A percentile compares a stretch with the other conserved stretches of the same genome.
Conservation (phyloP, 2,329 filamentous ascomycete species). For the Colletotrichum tofieldiae region DNA sequence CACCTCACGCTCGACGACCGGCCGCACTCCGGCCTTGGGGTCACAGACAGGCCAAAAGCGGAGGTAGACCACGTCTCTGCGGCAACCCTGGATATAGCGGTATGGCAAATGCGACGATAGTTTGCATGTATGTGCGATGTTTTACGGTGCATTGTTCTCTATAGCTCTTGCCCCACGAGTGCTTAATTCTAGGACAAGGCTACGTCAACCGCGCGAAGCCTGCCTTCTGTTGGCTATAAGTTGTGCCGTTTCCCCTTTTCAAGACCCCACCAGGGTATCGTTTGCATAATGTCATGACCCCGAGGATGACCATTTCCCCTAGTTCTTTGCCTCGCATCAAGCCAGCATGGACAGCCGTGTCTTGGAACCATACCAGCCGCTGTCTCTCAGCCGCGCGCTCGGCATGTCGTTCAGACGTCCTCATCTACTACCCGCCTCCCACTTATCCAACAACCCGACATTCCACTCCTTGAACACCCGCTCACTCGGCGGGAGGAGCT, state of each 20-base stretch:
- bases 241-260: neutral
- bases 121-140: no score
- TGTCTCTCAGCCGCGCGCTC: neutral
- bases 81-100: no score
- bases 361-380: neutral
- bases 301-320: neutral
- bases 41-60: no score
- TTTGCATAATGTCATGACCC: constrained; percentile 1
- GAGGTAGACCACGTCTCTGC: no score
- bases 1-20: no score
- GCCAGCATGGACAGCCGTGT: neutral
- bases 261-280: neutral
- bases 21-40: no score
- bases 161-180: no score
- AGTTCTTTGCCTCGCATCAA: neutral
- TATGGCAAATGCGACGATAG: no score
- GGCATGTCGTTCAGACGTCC: neutral
- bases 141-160: no score
- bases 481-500: constrained; percentile 69
- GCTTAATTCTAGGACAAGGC: no score
- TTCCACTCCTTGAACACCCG: constrained; percentile 76
- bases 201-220: no score
- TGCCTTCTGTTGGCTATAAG: no score
- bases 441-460: constrained; percentile 74
- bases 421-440: constrained; percentile 50